These are phyloP conservation scores for Agastache rugosa DNA, from an alignment of 257 asterid genomes.

Conservation along the genomic window DNA sequence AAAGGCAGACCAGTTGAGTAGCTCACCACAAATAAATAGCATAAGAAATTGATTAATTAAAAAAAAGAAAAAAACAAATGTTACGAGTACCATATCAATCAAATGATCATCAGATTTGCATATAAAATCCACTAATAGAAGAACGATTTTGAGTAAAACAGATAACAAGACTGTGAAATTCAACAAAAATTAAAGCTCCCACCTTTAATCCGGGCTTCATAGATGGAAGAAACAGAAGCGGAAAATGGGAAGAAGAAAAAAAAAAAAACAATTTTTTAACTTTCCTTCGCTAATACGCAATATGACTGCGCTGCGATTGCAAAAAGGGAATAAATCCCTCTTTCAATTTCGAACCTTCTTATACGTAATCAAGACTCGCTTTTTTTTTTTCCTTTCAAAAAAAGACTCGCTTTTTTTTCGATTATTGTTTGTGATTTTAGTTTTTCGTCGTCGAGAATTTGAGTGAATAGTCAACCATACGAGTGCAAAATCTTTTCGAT, in stretches of 20 bases:
- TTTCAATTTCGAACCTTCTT: constrained; percentile 22
- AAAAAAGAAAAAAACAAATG: neutral
- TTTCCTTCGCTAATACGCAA: constrained; percentile 30
- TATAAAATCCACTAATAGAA: neutral
- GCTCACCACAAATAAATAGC: constrained; percentile 11
- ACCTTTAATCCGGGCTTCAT: constrained; percentile 42
- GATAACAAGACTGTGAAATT: neutral
- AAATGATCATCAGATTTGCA: constrained; percentile 10
- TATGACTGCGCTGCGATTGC: constrained; percentile 1
- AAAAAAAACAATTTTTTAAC: constrained; percentile 13
- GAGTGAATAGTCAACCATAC: constrained; percentile 15
- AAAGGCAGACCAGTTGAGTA: constrained; percentile 20
- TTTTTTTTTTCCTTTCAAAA: no score
- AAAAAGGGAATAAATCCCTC: constrained; percentile 29
- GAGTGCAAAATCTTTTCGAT: neutral
- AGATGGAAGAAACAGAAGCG: constrained; percentile 25
- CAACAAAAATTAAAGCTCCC: constrained; percentile 1
- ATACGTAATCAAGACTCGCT: constrained; percentile 18
- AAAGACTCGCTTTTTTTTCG: constrained; percentile 9
- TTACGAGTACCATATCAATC: neutral
- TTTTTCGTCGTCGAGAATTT: constrained; percentile 23
- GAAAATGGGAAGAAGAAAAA: neutral
- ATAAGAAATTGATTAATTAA: constrained; percentile 10
- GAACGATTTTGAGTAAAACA: neutral
- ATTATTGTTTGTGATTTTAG: constrained; percentile 5